Conservation (phyloP, 371 early-diverging fungal genomes). For the Apophysomyces elegans region DNA sequence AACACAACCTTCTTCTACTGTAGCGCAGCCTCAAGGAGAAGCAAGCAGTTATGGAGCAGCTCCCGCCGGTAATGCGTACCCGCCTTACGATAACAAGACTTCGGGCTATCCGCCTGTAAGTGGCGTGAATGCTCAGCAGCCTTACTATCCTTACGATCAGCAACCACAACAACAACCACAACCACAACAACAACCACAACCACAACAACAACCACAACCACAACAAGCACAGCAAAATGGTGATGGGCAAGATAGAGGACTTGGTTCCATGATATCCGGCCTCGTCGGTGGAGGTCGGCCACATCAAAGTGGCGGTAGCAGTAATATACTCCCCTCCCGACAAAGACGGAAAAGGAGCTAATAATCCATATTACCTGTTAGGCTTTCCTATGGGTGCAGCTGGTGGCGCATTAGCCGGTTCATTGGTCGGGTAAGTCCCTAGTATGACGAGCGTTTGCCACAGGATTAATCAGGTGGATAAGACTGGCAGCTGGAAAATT, state of each 20-base stretch:
- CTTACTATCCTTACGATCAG: constrained; percentile 6
- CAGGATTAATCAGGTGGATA: not conserved
- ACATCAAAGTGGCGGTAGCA: constrained; percentile 8
- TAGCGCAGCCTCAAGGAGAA: constrained; percentile 23
- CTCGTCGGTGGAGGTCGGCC: constrained; percentile 22
- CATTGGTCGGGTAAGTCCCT: constrained; percentile 25
- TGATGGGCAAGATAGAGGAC: constrained; percentile 24
- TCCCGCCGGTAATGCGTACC: constrained; percentile 12
- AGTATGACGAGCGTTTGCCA: not conserved
- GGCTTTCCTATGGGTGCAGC: constrained; percentile 14
- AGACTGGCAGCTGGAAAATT: constrained; percentile 25
- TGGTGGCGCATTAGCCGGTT: constrained; percentile 27
- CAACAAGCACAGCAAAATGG: constrained; percentile 8
- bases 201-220: constrained; percentile 12
- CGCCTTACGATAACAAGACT: constrained; percentile 5
- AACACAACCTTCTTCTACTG: not conserved
- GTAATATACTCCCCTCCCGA: not conserved
- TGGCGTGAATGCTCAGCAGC: constrained; percentile 6
- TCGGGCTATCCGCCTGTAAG: constrained; percentile 9
- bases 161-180: constrained; percentile 20
- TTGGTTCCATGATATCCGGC: constrained; percentile 26
- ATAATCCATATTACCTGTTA: not conserved
- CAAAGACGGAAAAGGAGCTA: not conserved
- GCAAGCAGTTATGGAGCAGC: constrained; percentile 24
- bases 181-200: constrained; percentile 15